Conservation (phyloP, 371 early-diverging fungal species). For the Mucor velutinosus region DNA sequence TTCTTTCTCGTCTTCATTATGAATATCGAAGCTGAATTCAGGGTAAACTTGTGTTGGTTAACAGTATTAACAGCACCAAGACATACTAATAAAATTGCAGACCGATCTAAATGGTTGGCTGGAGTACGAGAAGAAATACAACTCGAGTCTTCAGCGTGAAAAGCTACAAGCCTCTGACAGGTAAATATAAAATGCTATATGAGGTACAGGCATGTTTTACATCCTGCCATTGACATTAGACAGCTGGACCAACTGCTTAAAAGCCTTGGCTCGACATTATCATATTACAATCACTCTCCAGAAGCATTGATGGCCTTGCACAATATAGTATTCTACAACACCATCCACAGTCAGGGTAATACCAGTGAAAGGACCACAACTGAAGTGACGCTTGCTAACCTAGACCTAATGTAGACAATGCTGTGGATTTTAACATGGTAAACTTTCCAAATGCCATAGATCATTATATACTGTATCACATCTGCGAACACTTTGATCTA, state of each 20-base stretch:
- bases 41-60: not conserved
- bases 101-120: conserved; percentile 25
- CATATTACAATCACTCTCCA: conserved; percentile 9
- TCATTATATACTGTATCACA: not conserved
- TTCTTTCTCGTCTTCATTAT: not conserved
- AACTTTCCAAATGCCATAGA: conserved; percentile 22
- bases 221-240: not conserved
- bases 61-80: not conserved
- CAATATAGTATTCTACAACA: conserved; percentile 24
- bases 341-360: not conserved
- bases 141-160: not conserved
- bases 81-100: not conserved
- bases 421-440: conserved; percentile 23
- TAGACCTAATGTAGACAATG: conserved; percentile 14
- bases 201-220: not conserved
- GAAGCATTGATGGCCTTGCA: conserved; percentile 15
- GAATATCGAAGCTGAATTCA: not conserved
- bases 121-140: conserved; percentile 7
- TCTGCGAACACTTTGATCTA: not conserved
- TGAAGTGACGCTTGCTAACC: not conserved
- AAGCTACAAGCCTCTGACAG: not conserved
- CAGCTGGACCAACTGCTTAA: not conserved
- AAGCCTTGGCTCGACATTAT: conserved; percentile 8
- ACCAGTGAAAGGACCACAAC: not conserved
- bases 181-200: not conserved